Evolutionary conservation across 139 green algal species (phyloP).

Genomic region (Closterium sp.): DNA sequence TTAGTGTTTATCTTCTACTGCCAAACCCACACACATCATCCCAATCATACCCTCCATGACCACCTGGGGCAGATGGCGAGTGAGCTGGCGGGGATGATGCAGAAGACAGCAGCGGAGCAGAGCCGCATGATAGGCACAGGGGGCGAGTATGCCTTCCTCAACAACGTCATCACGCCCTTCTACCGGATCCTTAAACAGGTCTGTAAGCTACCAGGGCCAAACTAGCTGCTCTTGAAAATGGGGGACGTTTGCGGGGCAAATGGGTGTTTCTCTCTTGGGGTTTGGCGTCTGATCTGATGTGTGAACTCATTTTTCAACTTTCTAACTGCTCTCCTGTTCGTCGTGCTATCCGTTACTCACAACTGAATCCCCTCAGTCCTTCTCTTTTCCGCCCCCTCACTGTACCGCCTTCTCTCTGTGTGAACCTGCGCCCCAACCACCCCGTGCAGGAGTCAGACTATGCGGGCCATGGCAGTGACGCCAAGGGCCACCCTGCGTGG

Average conservation of each 20-base stretch:
- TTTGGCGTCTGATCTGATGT: no score
- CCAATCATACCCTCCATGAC: neutral
- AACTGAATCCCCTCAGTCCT: neutral
- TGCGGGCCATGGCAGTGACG: slow-evolving; percentile 5
- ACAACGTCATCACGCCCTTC: slow-evolving; percentile 43
- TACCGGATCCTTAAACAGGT: slow-evolving; percentile 51
- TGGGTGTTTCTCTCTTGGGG: no score
- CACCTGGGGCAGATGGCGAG: slow-evolving; percentile 3
- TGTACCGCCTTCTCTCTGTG: neutral
- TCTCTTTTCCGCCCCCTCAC: neutral
- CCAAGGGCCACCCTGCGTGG: slow-evolving; percentile 32
- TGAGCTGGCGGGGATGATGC: slow-evolving; percentile 9
- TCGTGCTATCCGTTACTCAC: no score
- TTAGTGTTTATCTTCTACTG: neutral
- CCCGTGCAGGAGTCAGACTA: slow-evolving; percentile 33
- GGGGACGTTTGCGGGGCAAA: no score
- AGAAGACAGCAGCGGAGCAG: slow-evolving; percentile 2
- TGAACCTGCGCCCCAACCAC: neutral
- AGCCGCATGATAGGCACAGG: neutral
- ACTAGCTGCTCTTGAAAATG: neutral
- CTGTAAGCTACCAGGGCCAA: no score
- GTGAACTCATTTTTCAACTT: no score
- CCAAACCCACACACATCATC: neutral
- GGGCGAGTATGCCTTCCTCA: slow-evolving; percentile 42
- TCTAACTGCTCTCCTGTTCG: no score